phyloP scores from a whole-genome alignment of 202 grass and related monocot genomes.

The Bolboschoenoplectus hybrid region DNA sequence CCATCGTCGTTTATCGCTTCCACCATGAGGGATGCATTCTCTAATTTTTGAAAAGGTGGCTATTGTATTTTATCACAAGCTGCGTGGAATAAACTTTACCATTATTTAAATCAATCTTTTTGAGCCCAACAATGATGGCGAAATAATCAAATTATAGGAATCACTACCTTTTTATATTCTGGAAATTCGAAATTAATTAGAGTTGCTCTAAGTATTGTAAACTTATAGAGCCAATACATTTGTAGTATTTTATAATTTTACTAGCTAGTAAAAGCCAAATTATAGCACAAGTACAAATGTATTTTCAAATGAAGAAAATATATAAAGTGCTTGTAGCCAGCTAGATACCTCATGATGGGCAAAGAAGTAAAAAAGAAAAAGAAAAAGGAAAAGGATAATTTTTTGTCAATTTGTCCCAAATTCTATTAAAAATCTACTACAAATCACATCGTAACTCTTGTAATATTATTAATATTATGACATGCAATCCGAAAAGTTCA shows the following conservation, averaged over 20 bases:
- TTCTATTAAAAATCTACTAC: neutral
- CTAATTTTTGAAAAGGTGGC: slow-evolving; percentile 40
- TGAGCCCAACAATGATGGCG: slow-evolving; percentile 39
- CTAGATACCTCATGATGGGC: slow-evolving; percentile 19
- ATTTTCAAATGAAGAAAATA: slow-evolving; percentile 2
- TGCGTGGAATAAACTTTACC: slow-evolving; percentile 53
- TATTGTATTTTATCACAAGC: slow-evolving; percentile 47
- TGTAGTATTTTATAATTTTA: neutral
- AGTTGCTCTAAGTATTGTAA: no score
- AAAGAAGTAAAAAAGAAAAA: neutral
- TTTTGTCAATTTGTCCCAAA: neutral
- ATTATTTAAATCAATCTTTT: slow-evolving; percentile 51
- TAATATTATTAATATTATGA: neutral
- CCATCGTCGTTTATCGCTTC: neutral
- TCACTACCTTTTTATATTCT: neutral
- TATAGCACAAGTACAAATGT: neutral
- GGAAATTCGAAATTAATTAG: neutral
- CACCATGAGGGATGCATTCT: slow-evolving; percentile 31
- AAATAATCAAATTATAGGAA: slow-evolving; percentile 15
- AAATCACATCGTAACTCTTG: neutral
- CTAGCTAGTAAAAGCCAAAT: slow-evolving; percentile 11
- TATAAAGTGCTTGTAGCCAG: neutral
- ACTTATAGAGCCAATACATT: no score
- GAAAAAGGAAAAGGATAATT: neutral
- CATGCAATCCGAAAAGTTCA: neutral